Base-by-base conservation (phyloP, 2,329 filamentous ascomycete species). In the Pseudogymnoascus sp. region DNA sequence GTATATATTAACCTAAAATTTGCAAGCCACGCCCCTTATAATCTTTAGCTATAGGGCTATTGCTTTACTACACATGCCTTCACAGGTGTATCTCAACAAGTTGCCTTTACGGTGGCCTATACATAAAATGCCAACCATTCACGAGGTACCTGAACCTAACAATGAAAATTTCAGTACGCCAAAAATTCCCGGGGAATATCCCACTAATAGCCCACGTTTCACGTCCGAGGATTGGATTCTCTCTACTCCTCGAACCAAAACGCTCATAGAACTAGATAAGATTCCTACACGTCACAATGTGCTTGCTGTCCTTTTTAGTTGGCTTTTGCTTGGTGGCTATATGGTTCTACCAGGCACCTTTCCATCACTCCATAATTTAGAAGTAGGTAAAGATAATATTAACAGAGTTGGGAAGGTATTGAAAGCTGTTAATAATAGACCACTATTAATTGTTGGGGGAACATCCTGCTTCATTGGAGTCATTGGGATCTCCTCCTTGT, bases 321-420 rank as follows among this genome's bases (percentile, higher is more conserved):
- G 63, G 60, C 65, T 71, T 35, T 64, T 71, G 3, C 64, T 72
- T 12, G 70, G 69, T 1, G 69, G 69, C 33, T 71, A 70, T 62
- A 59, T 72, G 1, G 66, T 71, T 42, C 67, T 71, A 63, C 70
- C 70, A 0, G 68, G 68, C 2, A 70, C 70, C 10, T 72, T 70
- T 65, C 69, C 69, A 62, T 66, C 59, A 13, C 52, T 60, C 59
- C 62, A 59, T 59, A 9, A 61, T 25, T 2, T 40, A 18, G 37
- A 40, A 18, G 37, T 40, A 40, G 37, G 37, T 40, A 40, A 40
- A 40, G 37, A 18, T 40, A 40, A 37, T 37, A 37, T 13, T 37
- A 15, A 40, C 37, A 40, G 15, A 40, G 5, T 40, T 40, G 15
- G 37, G n/a, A 40, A 40, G 37, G 37, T 40, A 10, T 40, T 40